phyloP scores from a whole-genome alignment of 2,329 filamentous ascomycete genomes.

The Leptodontidium sp. region DNA sequence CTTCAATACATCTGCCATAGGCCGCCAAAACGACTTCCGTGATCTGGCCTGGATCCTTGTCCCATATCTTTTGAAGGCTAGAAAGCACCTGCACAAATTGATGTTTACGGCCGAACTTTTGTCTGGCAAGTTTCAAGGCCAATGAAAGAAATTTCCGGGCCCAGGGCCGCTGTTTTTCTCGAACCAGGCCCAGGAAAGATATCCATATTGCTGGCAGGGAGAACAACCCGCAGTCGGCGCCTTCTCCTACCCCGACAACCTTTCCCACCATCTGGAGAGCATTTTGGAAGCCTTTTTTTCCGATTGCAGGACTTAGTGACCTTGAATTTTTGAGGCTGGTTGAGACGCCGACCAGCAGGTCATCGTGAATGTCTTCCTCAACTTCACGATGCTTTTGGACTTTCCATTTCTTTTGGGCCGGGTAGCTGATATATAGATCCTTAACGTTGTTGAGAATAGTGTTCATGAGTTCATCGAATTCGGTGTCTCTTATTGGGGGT shows the following conservation, averaged over 20 bases:
- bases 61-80: constrained; percentile 4
- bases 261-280: constrained; percentile 3
- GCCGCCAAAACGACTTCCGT: constrained; percentile 12
- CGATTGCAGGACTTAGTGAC: constrained; percentile 8
- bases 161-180: background rate
- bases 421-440: constrained; percentile 15
- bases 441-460: constrained; percentile 40
- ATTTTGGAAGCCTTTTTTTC: constrained; percentile 11
- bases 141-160: background rate
- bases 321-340: constrained; percentile 13
- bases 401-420: constrained; percentile 15
- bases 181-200: background rate
- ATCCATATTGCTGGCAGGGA: constrained; percentile 21
- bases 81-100: constrained; percentile 16
- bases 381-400: constrained; percentile 15
- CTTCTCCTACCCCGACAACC: constrained; percentile 17
- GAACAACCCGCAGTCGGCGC: constrained; percentile 19
- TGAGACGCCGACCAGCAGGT: constrained; percentile 14
- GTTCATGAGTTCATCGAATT: background rate
- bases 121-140: background rate
- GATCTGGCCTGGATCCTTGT: constrained; percentile 5
- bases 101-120: constrained; percentile 3
- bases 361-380: constrained; percentile 25
- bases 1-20: constrained; percentile 19
- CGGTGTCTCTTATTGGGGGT: background rate